phyloP scores from a whole-genome alignment of 2,329 filamentous ascomycete genomes.

The Exophiala spinifera region DNA sequence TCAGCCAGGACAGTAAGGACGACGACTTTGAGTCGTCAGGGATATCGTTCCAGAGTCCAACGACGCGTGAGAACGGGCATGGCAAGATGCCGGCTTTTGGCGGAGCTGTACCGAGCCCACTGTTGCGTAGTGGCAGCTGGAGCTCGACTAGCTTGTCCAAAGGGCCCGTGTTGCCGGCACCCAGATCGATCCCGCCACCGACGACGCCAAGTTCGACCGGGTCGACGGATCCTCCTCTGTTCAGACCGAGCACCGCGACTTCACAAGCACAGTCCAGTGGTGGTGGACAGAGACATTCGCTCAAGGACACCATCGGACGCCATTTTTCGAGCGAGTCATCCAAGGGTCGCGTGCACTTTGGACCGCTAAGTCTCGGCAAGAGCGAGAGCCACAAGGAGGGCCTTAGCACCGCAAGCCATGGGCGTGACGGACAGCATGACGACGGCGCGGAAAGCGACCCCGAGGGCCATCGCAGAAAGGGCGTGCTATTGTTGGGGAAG shows the following conservation, averaged over 20 bases:
- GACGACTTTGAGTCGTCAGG: slow-evolving; percentile 25
- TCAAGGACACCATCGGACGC: slow-evolving; percentile 27
- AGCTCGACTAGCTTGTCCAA: slow-evolving; percentile 10
- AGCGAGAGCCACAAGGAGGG: slow-evolving; percentile 7
- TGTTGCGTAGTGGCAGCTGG: slow-evolving; percentile 20
- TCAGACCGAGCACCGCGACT: slow-evolving; percentile 10
- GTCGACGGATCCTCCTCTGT: not conserved
- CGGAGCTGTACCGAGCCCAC: slow-evolving; percentile 9
- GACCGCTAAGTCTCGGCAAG: slow-evolving; percentile 15
- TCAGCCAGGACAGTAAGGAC: slow-evolving; percentile 23
- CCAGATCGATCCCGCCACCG: not conserved
- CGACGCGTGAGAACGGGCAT: slow-evolving; percentile 15
- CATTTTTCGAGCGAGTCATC: slow-evolving; percentile 22
- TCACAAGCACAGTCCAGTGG: slow-evolving; percentile 3
- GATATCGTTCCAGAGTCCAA: slow-evolving; percentile 25
- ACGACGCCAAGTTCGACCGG: not conserved
- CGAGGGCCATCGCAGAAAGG: slow-evolving; percentile 34
- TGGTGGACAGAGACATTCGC: slow-evolving; percentile 8
- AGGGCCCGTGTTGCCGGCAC: not conserved
- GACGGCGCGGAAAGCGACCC: slow-evolving; percentile 16
- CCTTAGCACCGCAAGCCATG: not conserved
- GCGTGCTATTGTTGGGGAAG: slow-evolving; percentile 41
- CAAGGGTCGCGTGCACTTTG: slow-evolving; percentile 23
- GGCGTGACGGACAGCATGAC: not conserved
- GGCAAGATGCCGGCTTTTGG: slow-evolving; percentile 11